Conservation (phyloP, 2,329 filamentous ascomycete species). For the Penicillium capsulatum region DNA sequence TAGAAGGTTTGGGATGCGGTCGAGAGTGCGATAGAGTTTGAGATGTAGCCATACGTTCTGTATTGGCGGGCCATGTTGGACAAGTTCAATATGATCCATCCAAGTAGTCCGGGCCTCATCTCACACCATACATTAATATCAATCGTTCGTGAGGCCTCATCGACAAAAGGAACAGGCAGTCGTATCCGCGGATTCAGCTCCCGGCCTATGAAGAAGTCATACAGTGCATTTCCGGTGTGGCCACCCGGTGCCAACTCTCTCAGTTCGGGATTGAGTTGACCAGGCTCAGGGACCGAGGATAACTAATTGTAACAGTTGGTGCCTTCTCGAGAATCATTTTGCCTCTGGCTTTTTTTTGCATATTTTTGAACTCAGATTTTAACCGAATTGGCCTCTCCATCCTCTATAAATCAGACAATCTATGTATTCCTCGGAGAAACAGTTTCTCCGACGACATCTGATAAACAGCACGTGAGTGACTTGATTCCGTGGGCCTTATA, state of each 20-base stretch:
- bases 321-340: too few species aligned
- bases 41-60: slow-evolving; percentile 74
- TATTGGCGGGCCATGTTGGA: slow-evolving; percentile 86
- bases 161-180: slow-evolving; percentile 65
- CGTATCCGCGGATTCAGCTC: slow-evolving; percentile 84
- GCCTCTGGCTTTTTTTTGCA: too few species aligned
- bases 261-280: slow-evolving; percentile 62
- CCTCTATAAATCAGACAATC: too few species aligned
- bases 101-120: slow-evolving; percentile 83
- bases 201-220: slow-evolving; percentile 95
- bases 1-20: slow-evolving; percentile 75
- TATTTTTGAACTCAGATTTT: too few species aligned
- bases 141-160: slow-evolving; percentile 58
- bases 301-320: too few species aligned
- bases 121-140: slow-evolving; percentile 91
- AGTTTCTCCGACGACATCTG: too few species aligned
- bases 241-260: slow-evolving; percentile 81
- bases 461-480: too few species aligned
- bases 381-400: too few species aligned
- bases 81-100: slow-evolving; percentile 81
- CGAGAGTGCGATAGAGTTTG: slow-evolving; percentile 79
- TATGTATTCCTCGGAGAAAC: too few species aligned
- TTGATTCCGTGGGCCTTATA: too few species aligned
- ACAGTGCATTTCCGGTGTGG: slow-evolving; percentile 76
- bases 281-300: slow-evolving; percentile 66